These are phyloP conservation scores for Zymoseptoria pseudotritici DNA, from an alignment of 2,329 filamentous ascomycete genomes.

Conservation along the genomic window DNA sequence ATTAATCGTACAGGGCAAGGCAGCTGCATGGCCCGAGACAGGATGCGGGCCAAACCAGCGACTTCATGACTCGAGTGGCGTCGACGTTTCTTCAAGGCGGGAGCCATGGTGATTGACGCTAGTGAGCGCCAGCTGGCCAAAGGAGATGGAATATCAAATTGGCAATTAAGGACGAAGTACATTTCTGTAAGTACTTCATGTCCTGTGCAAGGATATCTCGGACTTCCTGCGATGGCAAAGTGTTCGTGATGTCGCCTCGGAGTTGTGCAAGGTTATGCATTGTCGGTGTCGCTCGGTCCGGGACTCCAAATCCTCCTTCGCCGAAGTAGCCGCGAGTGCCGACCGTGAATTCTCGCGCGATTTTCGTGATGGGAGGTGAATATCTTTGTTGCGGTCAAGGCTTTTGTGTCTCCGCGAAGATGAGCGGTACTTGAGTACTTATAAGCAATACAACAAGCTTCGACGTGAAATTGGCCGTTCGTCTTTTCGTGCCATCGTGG, in stretches of 20 bases:
- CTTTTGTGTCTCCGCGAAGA: not conserved
- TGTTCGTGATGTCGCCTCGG: not conserved
- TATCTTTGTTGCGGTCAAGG: not conserved
- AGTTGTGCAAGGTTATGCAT: not conserved
- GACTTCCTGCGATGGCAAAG: not conserved
- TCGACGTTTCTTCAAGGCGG: not conserved
- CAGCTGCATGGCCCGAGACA: not conserved
- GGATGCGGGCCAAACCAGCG: not conserved
- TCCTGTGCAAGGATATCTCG: not conserved
- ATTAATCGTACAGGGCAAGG: not conserved
- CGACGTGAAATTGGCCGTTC: not conserved
- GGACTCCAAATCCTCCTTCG: not conserved
- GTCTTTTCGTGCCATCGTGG: not conserved
- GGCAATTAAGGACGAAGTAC: not conserved
- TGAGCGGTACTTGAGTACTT: not conserved
- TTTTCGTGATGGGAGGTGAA: not conserved
- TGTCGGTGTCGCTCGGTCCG: not conserved
- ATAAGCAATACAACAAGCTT: not conserved
- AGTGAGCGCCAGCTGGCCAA: not conserved
- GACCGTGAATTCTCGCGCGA: not conserved
- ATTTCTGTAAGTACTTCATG: not conserved
- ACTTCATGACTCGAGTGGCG: not conserved
- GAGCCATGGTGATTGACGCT: not conserved
- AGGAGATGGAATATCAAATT: not conserved
- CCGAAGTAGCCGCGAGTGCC: not conserved